Base-by-base conservation (phyloP, 202 grass and related monocot species). In the Schoenoplectus triqueter region DNA sequence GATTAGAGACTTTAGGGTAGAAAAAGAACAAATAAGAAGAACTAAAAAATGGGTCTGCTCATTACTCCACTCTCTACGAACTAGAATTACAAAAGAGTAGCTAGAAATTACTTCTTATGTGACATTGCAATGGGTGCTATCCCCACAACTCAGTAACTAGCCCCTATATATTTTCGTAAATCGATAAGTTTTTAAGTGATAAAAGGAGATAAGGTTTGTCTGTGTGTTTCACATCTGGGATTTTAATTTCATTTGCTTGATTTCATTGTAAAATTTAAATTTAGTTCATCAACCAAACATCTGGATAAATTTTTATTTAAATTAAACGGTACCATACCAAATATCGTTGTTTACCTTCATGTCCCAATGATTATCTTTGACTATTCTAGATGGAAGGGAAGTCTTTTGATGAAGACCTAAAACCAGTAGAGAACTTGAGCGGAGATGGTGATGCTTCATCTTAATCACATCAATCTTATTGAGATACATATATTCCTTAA, bases 351-450 rank as follows among this genome's bases (percentile, higher is more conserved):
- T 5, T 15, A 4, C 75, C 14, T 79, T 79, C 5, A n/a, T 79
- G 66, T 79, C 21, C 75, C 14, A 45, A 80, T 64, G 10, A 63
- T 73, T 52, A 54, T n/a, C 14, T 2, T 75, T 10, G 90, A 3
- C 85, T 80, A 85, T 68, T 84, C 63, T 82, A 98, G 95, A 92
- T 92, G 68, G 92, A 95, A 78, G 85, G 74, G 31, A 86, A 86
- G n/a, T 84, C 86, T 67, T 39, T 80, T 84, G 86, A 81, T 54
- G 63, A 82, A 86, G 86, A 51, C 66, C 61, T 41, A 68, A 82
- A 69, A 65, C 78, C 74, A 74, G 51, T 63, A 45, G 71, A 64
- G 61, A 47, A 63, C 73, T 64, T 85, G 84, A 86, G 31, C 55
- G 48, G 75, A 92, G 83, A 80, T 14, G 87, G 91, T 98, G 87